Evolutionary conservation across 163 green algal genomes (phyloP), one percentile per base, ranked within the genome.

Genomic region (Dunaliella salina): DNA sequence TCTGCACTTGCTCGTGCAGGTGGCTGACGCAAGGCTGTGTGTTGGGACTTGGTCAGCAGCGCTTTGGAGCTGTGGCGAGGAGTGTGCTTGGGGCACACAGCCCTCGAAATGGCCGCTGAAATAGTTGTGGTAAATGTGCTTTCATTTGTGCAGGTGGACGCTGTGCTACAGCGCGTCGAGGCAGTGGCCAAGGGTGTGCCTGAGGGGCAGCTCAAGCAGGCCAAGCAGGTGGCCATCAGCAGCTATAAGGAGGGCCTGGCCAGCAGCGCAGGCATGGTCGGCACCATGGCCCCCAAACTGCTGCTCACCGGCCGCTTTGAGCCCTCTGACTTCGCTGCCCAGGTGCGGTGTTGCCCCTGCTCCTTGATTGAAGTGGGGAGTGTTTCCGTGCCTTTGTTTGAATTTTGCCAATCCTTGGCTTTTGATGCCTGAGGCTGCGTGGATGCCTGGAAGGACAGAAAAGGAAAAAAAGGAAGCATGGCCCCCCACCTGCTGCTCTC

Each of bases 211-310:
- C 89, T 94, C 67, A 86, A 85, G 15, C 80, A 87, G 30, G 91
- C 91, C 72, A 94, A 93, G 91, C 81, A 83, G 71, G 15, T 91
- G 80, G 91, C 87, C 20, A 81, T 94, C 0, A 87, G 87, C 26
- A 71, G 82, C 72, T 91, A 92, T 78, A 87, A 87, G 69, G 85
- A 85, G 0, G 32, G 86, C 5, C 87, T 88, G 32, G 86, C 84
- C 29, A 86, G 85, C 34, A 86, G 46, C 4, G 40, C 83, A 0
- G 89, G 87, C 82, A 85, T 91, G 82, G 87, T 86, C 13, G 82
- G 87, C 30, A 80, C 84, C 25, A 86, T 90, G 63, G 90, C 86
- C n/a, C 84, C 88, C 78, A 82, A 88, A 67, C 86, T 92, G 89
- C 86, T 93, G 86, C 78, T 88, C 4, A 89, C 87, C 5, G 90